phyloP scores from a whole-genome alignment of 768 basidiomycete species.

The Lentinus tigrinus region DNA sequence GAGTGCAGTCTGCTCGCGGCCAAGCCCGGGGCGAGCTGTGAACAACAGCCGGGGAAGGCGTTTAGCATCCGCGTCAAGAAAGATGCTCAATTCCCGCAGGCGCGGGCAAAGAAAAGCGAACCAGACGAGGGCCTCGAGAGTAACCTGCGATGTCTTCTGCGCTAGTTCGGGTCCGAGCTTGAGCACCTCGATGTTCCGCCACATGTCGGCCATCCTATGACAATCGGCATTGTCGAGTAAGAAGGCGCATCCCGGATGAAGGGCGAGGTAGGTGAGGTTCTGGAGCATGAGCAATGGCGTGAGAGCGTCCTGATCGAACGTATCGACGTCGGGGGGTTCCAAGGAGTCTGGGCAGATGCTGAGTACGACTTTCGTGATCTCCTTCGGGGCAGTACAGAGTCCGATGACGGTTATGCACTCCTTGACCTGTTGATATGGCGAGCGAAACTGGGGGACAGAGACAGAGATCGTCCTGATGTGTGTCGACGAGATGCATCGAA shows the following conservation, averaged over 20 bases:
- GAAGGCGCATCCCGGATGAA: neutral
- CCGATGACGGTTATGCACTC: no score
- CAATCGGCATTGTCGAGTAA: neutral
- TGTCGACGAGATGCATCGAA: no score
- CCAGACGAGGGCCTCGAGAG: neutral
- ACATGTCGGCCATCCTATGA: neutral
- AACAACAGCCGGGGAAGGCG: neutral
- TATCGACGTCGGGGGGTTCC: neutral
- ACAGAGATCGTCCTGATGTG: no score
- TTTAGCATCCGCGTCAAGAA: neutral
- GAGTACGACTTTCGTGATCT: neutral
- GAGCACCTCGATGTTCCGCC: neutral
- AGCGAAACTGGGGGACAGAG: no score
- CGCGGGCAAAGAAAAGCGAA: neutral
- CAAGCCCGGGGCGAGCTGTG: neutral
- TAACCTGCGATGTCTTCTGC: neutral
- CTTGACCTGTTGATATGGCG: no score
- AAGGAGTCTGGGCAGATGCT: neutral
- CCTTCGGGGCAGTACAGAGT: neutral
- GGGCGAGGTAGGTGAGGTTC: neutral
- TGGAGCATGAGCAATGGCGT: neutral
- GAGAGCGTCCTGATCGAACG: neutral
- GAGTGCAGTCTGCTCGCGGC: neutral
- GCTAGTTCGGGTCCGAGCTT: neutral
- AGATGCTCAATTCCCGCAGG: neutral